Conservation (phyloP, 352 stramenopile species). For the Plasmopara halstedii region DNA sequence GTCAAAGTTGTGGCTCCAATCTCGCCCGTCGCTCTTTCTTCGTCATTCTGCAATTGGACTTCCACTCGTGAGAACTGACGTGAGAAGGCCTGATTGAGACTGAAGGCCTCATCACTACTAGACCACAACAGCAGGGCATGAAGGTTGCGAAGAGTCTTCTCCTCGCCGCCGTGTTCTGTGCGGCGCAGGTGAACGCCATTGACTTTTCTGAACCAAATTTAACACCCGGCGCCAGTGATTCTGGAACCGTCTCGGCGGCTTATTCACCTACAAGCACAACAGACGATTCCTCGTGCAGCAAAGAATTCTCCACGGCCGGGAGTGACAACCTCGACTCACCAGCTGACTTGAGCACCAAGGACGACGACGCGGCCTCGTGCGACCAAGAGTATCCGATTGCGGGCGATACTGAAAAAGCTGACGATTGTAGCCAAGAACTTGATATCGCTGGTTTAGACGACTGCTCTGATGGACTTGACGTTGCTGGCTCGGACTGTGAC, state of each 20-base stretch:
- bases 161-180: slow-evolving; percentile 45
- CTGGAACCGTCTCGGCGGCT: slow-evolving; percentile 16
- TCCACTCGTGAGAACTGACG: slow-evolving; percentile 10
- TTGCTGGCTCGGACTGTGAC: slow-evolving; percentile 14
- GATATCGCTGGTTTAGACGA: slow-evolving; percentile 13
- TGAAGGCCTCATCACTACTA: neutral
- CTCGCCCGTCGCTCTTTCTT: neutral
- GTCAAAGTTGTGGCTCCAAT: neutral
- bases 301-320: slow-evolving; percentile 27
- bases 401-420: slow-evolving; percentile 7
- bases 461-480: slow-evolving; percentile 19
- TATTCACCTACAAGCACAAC: slow-evolving; percentile 1
- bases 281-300: slow-evolving; percentile 13
- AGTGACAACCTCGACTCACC: slow-evolving; percentile 7
- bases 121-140: slow-evolving; percentile 14
- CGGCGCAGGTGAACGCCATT: slow-evolving; percentile 42
- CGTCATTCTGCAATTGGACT: slow-evolving; percentile 31
- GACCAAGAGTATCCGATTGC: slow-evolving; percentile 20
- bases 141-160: slow-evolving; percentile 40
- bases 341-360: neutral
- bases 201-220: slow-evolving; percentile 28
- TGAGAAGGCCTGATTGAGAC: neutral
- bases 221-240: slow-evolving; percentile 2
- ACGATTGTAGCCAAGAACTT: slow-evolving; percentile 24
- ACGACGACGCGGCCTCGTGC: slow-evolving; percentile 8